Percentiles rank a stretch among this genome's conserved stretches.
Conservation (phyloP, 768 basidiomycete genomes). For the Mycena olivaceomarginata region DNA sequence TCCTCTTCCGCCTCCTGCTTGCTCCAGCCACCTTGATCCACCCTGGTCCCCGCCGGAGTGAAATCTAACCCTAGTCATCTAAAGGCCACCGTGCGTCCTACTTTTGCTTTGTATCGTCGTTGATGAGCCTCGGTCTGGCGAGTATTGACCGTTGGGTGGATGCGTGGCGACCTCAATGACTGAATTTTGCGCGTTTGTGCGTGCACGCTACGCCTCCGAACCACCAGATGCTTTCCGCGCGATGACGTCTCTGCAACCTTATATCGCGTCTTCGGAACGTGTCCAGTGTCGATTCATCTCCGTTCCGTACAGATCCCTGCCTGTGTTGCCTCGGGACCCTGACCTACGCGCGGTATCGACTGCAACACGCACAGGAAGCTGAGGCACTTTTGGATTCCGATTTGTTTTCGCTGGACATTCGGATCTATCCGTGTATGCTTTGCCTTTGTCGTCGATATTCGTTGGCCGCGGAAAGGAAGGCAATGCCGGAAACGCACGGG, state of each 20-base stretch:
- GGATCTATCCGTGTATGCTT: constrained; percentile 38
- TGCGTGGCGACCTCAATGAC: constrained; percentile 34
- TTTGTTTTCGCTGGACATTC: constrained; percentile 29
- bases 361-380: constrained; percentile 38
- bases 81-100: constrained; percentile 32
- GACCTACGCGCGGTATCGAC: constrained; percentile 32
- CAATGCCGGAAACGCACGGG: constrained; percentile 44
- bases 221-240: constrained; percentile 35
- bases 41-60: constrained; percentile 37
- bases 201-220: constrained; percentile 17
- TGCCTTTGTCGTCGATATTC: constrained; percentile 19
- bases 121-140: constrained; percentile 27
- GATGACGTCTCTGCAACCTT: constrained; percentile 41
- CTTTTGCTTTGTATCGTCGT: constrained; percentile 26
- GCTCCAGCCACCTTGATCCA: constrained; percentile 41
- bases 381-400: constrained; percentile 34
- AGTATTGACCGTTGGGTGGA: constrained; percentile 25
- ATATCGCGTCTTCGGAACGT: constrained; percentile 45
- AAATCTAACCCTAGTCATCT: constrained; percentile 43
- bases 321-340: constrained; percentile 45
- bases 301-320: constrained; percentile 40
- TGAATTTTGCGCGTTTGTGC: constrained; percentile 41
- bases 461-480: constrained; percentile 41
- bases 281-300: constrained; percentile 23
- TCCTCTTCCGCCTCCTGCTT: constrained; percentile 40